These are phyloP conservation scores for Craterostigma plantagineum DNA, from an alignment of 257 asterid species.

Conservation along the genomic window DNA sequence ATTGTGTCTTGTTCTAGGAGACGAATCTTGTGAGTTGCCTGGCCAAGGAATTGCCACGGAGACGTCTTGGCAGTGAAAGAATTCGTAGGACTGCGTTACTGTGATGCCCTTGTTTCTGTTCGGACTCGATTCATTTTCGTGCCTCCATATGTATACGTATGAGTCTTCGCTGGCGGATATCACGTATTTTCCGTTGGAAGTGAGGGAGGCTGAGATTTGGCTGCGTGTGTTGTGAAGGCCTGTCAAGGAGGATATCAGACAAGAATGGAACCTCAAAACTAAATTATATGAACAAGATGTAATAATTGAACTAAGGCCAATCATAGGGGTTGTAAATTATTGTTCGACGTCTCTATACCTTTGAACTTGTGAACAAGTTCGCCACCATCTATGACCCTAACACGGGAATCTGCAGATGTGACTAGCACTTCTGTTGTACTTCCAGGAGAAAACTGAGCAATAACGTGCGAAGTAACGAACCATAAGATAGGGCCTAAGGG, in stretches of 20 bases:
- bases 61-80: slow-evolving; percentile 85
- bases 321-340: no score
- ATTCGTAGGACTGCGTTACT: slow-evolving; percentile 62
- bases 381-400: slow-evolving; percentile 67
- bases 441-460: slow-evolving; percentile 80
- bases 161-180: slow-evolving; percentile 95
- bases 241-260: slow-evolving; percentile 10
- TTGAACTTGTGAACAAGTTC: slow-evolving; percentile 91
- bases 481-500: no score
- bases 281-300: not conserved
- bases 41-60: slow-evolving; percentile 97
- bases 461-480: slow-evolving; percentile 1
- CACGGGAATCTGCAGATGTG: slow-evolving; percentile 91
- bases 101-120: slow-evolving; percentile 67
- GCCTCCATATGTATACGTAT: slow-evolving; percentile 81
- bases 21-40: slow-evolving; percentile 16
- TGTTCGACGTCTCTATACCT: slow-evolving; percentile 24
- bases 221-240: slow-evolving; percentile 82
- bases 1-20: slow-evolving; percentile 10
- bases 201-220: slow-evolving; percentile 83
- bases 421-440: slow-evolving; percentile 85
- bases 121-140: slow-evolving; percentile 67
- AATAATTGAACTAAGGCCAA: no score
- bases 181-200: slow-evolving; percentile 70
- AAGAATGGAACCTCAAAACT: not conserved